Evolutionary conservation across 371 early-diverging fungal genomes (phyloP).

Genomic region (Mucor plumbeus): DNA sequence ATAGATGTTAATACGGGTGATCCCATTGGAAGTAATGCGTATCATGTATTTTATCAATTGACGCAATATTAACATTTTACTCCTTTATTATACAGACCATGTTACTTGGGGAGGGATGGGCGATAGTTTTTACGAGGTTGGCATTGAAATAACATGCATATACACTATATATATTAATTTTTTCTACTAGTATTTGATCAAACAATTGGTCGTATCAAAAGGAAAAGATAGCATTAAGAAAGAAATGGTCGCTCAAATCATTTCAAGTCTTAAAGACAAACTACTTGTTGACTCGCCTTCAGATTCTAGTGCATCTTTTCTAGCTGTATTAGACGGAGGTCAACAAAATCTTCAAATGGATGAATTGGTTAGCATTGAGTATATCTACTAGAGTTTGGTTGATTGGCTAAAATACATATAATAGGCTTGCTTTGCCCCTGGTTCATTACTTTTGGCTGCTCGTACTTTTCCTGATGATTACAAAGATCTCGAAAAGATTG

Average conservation of each 20-base stretch:
- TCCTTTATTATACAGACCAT: slow-evolving; percentile 21
- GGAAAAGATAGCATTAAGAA: slow-evolving; percentile 50
- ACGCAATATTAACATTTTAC: background rate
- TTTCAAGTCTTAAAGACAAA: slow-evolving; percentile 30
- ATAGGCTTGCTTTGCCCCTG: slow-evolving; percentile 52
- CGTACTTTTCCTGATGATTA: slow-evolving; percentile 34
- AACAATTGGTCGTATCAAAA: slow-evolving; percentile 64
- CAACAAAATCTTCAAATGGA: slow-evolving; percentile 38
- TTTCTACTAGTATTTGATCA: slow-evolving; percentile 49
- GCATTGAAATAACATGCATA: background rate
- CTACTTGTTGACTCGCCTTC: slow-evolving; percentile 33
- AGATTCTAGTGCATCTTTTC: slow-evolving; percentile 26
- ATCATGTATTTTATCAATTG: background rate
- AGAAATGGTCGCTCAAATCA: slow-evolving; percentile 45
- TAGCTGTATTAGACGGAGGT: slow-evolving; percentile 30
- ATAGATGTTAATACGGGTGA: slow-evolving; percentile 60
- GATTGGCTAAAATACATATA: background rate
- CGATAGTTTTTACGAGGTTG: slow-evolving; percentile 63
- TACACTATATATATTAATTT: background rate
- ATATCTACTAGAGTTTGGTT: no score
- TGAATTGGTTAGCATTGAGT: slow-evolving; percentile 35
- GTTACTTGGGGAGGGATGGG: slow-evolving; percentile 58
- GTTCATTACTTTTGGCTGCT: slow-evolving; percentile 38
- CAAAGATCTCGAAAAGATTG: slow-evolving; percentile 29
- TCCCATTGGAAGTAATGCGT: slow-evolving; percentile 44